Conservation (phyloP, 176 grass and related monocot genomes). For the Poa annua region DNA sequence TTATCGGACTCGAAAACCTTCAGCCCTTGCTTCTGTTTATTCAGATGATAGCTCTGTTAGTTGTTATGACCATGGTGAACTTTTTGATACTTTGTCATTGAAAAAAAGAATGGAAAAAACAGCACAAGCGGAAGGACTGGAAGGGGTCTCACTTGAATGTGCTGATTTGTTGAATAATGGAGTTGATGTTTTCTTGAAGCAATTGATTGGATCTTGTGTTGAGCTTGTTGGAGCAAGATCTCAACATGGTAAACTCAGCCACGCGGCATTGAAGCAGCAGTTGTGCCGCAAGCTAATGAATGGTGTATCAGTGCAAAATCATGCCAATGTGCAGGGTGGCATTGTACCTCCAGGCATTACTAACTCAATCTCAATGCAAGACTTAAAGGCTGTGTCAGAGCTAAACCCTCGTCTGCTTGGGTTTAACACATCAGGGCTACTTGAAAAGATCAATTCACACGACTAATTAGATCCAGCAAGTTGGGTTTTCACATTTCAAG, state of each 20-base stretch:
- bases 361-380: constrained; percentile 52
- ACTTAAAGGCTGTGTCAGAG: constrained; percentile 47
- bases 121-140: constrained; percentile 70
- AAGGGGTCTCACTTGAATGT: constrained; percentile 70
- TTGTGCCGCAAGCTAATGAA: constrained; percentile 50
- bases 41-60: constrained; percentile 48
- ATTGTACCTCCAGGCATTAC: constrained; percentile 37
- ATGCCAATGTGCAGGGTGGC: constrained; percentile 41
- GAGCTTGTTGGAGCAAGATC: constrained; percentile 62
- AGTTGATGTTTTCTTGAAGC: constrained; percentile 72
- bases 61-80: constrained; percentile 61
- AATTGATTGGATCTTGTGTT: constrained; percentile 70
- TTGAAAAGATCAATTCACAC: constrained; percentile 61
- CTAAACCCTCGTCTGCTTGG: constrained; percentile 51
- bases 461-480: constrained; percentile 41
- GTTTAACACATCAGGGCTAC: constrained; percentile 48
- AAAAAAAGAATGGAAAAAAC: constrained; percentile 76
- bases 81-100: constrained; percentile 58
- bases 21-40: constrained; percentile 41
- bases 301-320: constrained; percentile 48
- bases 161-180: constrained; percentile 82
- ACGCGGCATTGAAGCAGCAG: constrained; percentile 50
- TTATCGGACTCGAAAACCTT: constrained; percentile 52
- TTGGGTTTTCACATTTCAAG: constrained; percentile 39
- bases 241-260: constrained; percentile 42